Percentiles rank a stretch among this genome's conserved stretches.
Conservation (phyloP, 2,329 filamentous ascomycete genomes). For the Diaporthe ampelina region DNA sequence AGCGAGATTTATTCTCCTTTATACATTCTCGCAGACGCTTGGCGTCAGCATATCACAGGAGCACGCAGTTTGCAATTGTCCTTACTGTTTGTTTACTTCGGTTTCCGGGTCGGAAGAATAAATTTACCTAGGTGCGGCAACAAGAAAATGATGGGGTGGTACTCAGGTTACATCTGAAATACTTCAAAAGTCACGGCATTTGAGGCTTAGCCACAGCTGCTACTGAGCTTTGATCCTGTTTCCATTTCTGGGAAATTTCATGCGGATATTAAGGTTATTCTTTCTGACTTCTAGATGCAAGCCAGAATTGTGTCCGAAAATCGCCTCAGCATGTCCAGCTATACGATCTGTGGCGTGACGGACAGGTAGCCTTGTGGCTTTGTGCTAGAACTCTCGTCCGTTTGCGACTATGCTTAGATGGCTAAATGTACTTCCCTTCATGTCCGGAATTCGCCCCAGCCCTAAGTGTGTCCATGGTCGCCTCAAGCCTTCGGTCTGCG, state of each 20-base stretch:
- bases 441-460: not conserved
- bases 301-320: not conserved
- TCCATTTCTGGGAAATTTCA: not conserved
- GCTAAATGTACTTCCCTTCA: not conserved
- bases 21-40: not conserved
- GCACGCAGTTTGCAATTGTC: not conserved
- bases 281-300: no score
- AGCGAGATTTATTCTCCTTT: not conserved
- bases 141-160: not conserved
- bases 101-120: not conserved
- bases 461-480: not conserved
- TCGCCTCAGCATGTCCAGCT: not conserved
- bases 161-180: not conserved
- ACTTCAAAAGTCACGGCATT: not conserved
- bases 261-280: no score
- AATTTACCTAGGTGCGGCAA: not conserved
- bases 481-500: no score
- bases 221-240: not conserved
- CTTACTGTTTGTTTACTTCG: not conserved
- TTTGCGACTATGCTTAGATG: not conserved
- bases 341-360: not conserved
- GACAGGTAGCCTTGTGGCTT: no score
- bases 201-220: no score
- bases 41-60: not conserved
- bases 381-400: not conserved